Evolutionary conservation across 1,139 yeast species (phyloP).

Genomic region (Candida frijolesensis): DNA sequence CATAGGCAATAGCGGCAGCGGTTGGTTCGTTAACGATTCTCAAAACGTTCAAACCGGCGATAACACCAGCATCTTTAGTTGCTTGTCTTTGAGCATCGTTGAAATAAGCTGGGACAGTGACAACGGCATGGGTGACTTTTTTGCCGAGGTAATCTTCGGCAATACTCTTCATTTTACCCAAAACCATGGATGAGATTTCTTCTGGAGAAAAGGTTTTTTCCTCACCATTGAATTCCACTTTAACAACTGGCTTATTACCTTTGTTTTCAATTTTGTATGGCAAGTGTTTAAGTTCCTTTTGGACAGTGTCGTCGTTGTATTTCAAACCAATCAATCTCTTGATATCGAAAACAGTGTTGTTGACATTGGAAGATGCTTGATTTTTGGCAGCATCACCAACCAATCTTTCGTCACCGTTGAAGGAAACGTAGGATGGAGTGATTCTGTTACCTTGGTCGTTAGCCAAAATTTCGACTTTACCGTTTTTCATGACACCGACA

Average conservation of each 20-base stretch:
- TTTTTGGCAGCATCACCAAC: slow-evolving; percentile 96
- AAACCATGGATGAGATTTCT: slow-evolving; percentile 89
- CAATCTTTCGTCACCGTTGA: slow-evolving; percentile 81
- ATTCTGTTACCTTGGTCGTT: slow-evolving; percentile 96
- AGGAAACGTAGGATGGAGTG: slow-evolving; percentile 89
- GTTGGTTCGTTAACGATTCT: slow-evolving; percentile 98
- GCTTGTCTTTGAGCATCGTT: slow-evolving; percentile 99
- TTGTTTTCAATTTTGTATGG: slow-evolving; percentile 71
- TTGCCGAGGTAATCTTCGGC: slow-evolving; percentile 92
- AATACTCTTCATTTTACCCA: slow-evolving; percentile 88
- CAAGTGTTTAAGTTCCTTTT: slow-evolving; percentile 79
- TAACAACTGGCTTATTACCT: slow-evolving; percentile 79
- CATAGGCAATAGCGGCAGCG: slow-evolving; percentile 98
- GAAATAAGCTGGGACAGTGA: slow-evolving; percentile 96
- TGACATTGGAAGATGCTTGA: slow-evolving; percentile 83
- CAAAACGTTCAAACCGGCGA: slow-evolving; percentile 92
- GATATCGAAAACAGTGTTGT: slow-evolving; percentile 80
- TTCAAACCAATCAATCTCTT: slow-evolving; percentile 86
- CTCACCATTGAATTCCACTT: slow-evolving; percentile 69
- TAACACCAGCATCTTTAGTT: slow-evolving; percentile 95
- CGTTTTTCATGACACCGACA: slow-evolving; percentile 92
- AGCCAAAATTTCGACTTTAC: slow-evolving; percentile 89
- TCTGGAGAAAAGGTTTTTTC: slow-evolving; percentile 80
- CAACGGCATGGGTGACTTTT: slow-evolving; percentile 91
- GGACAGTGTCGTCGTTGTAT: slow-evolving; percentile 73